Conservation (phyloP, 1,284 basidiomycete genomes). For the Tranzscheliella williamsii region DNA sequence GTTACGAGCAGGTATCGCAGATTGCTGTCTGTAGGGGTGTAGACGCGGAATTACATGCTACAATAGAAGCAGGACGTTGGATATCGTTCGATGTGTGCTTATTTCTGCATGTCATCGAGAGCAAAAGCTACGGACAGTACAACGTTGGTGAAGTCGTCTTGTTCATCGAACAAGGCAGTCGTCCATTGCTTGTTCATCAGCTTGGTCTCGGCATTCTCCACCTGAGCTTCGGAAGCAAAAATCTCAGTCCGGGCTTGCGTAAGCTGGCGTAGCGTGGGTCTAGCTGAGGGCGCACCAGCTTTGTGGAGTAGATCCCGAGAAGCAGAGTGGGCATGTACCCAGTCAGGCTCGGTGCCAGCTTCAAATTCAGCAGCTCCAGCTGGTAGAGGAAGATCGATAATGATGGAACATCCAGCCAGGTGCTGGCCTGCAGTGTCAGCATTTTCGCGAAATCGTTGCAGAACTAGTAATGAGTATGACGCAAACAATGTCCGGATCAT, state of each 20-base stretch:
- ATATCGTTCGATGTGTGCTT: no score
- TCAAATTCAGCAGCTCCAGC: constrained; percentile 48
- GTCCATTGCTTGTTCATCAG: constrained; percentile 25
- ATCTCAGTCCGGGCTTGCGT: constrained; percentile 25
- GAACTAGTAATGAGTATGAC: constrained; percentile 44
- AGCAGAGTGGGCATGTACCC: constrained; percentile 21
- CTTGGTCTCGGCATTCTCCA: constrained; percentile 11
- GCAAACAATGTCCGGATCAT: constrained; percentile 50
- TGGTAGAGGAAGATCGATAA: constrained; percentile 46
- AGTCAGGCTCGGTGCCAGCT: constrained; percentile 41
- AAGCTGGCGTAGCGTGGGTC: constrained; percentile 35
- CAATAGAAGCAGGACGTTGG: no score
- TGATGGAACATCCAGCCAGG: constrained; percentile 36
- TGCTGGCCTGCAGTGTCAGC: constrained; percentile 20
- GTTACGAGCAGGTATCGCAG: no score
- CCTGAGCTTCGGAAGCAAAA: background rate
- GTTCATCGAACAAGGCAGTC: constrained; percentile 27
- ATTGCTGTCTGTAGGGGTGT: no score
- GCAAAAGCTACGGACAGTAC: constrained; percentile 46
- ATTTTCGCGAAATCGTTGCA: constrained; percentile 49
- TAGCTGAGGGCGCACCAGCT: constrained; percentile 11
- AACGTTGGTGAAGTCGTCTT: constrained; percentile 51
- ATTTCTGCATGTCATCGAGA: constrained; percentile 35
- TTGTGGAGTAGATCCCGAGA: constrained; percentile 12
- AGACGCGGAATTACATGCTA: no score